Percentiles rank a stretch among this genome's conserved stretches.
Conservation (phyloP, 495 filamentous ascomycete species). For the Tetracladium setigerum region DNA sequence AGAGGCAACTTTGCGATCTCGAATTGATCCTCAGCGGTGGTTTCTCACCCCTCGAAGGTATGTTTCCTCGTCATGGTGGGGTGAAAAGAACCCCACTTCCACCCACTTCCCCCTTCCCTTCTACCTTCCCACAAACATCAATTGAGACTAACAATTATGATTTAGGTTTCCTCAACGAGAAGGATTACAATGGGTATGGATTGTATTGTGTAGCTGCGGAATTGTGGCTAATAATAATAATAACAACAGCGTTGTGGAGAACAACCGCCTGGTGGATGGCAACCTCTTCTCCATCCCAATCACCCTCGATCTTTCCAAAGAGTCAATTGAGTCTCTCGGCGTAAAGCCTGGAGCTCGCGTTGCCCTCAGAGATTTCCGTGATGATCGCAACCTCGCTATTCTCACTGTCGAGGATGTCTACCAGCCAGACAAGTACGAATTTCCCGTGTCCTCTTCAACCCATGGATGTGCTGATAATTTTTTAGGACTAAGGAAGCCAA, state of each 20-base stretch:
- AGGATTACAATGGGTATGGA: conserved; percentile 85
- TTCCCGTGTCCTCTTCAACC: conserved; percentile 2
- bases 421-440: conserved; percentile 84
- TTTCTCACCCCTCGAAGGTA: conserved; percentile 95
- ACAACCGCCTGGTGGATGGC: conserved; percentile 79
- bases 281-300: conserved; percentile 96
- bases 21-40: conserved; percentile 94
- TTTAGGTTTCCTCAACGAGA: conserved; percentile 91
- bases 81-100: conserved; percentile 9
- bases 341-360: conserved; percentile 74
- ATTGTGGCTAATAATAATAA: conserved; percentile 13
- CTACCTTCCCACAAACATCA: background rate
- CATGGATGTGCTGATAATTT: conserved; percentile 24
- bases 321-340: conserved; percentile 60
- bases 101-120: background rate
- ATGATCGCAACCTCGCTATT: conserved; percentile 92
- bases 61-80: conserved; percentile 27
- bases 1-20: conserved; percentile 95
- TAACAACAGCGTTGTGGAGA: conserved; percentile 67
- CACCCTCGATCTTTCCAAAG: conserved; percentile 74
- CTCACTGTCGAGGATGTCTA: conserved; percentile 95
- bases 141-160: conserved; percentile 8
- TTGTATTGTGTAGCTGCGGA: background rate
- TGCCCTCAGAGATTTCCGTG: conserved; percentile 89
- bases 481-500: conserved; percentile 77